Evolutionary conservation across 73 alveolate genomes (phyloP), one percentile per base, ranked within the genome.

Genomic region (Paramecium sexaurelia): DNA sequence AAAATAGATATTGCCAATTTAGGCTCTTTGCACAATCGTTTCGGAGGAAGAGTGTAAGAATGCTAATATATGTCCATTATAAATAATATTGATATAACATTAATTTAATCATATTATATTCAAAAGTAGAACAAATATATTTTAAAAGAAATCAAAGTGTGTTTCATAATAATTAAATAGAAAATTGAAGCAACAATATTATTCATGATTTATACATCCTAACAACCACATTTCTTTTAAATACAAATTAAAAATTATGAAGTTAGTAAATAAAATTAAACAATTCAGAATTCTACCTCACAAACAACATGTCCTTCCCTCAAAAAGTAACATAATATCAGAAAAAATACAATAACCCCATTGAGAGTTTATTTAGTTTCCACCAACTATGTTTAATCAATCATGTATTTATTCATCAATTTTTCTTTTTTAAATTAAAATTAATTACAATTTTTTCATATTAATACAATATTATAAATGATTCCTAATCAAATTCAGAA

Each of bases 21-120:
- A 19, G 90, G 90, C 27, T 78, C 90, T 20, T 40, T 39, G 32
- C 43, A 11, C 17, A 78, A 45, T 19, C 90, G 24, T 78, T 45
- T 39, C 1, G 90, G 90, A 29, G 87, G 67, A 10, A 73, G 55
- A 3, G 87, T 73, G 9, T 29, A 22, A 13, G 41, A 61, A 13
- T 22, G 83, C 26, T 32, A 11, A 61, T 61, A 61, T 61, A 61
- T 9, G 39, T 61, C 83, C 83, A 61, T 61, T 3, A 61, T 29
- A 26, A 61, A 61, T 61, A 51, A 4, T 51, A 51, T n/a, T 51
- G 67, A 51, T 51, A 5, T 51, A 3, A 15, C 27, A 47, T 47
- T 15, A 47, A 47, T 47, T 0, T 15, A 43, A 11, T 7, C 6
- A 39, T 39, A 39, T 39, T 7, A 43, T 43, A 43, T 8, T 35